Evolutionary conservation across 1,139 yeast species (phyloP), one percentile per base, ranked within the genome.

Genomic region (Saccharomyces hybrid): DNA sequence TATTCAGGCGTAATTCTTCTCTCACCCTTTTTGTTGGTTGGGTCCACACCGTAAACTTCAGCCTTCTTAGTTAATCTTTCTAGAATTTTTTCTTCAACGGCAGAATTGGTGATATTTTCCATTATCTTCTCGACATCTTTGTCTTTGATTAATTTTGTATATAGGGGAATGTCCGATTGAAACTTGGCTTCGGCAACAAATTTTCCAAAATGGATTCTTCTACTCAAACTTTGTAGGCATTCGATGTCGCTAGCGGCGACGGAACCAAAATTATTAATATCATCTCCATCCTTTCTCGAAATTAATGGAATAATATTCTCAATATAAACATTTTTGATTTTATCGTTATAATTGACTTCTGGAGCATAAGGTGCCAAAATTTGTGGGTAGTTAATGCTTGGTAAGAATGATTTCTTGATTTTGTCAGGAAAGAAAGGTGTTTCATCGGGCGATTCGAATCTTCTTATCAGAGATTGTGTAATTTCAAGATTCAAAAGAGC

Each of bases 161-260:
- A 90, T 53, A 70, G 70, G 52, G 80, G 88, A 48, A 76, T 79
- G 60, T 91, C 95, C 29, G 77, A 73, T 64, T 78, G 85, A 70
- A 82, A 93, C 72, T 93, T 93, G 47, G 96, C 86, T 69, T 93
- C 99, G 5, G 99, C 99, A 5, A 93, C 99, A 75, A 93, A 93
- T 71, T 87, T 88, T 52, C 98, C 99, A 72, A 93, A 93, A 73
- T 93, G 99, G 61, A 93, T 89, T 68, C 99, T 80, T 65, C 99
- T 79, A n/a, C 96, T 87, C 50, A 93, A 74, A 4, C 96, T 84
- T 70, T 91, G 97, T 60, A 93, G 76, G 62, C 88, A 82, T 61
- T 87, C 96, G 56, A 93, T 86, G 68, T 93, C 99, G 61, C 89
- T 78, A 44, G 83, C 75, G 1, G 96, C 86, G 46, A 95, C 89